Evolutionary conservation across 306 rosid species (phyloP).

Genomic region (Cucurbita moschata): DNA sequence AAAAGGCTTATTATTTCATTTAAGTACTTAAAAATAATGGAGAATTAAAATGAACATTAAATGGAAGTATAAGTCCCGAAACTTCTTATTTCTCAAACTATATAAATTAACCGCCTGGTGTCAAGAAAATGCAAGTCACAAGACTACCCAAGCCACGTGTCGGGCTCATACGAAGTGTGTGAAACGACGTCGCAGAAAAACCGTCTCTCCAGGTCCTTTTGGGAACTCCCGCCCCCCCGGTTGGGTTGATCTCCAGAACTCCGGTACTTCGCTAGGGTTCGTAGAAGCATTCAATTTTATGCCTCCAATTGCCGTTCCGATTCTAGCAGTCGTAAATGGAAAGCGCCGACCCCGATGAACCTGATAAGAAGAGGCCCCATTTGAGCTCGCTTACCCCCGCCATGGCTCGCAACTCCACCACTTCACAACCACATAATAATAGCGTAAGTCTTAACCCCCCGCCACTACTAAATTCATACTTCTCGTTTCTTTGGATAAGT

Average conservation of each 20-base stretch:
- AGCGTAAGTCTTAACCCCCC: constrained; percentile 19
- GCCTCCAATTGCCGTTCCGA: constrained; percentile 5
- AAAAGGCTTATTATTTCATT: too few species aligned
- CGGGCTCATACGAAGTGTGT: not conserved
- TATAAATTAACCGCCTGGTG: too few species aligned
- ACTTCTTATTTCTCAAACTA: too few species aligned
- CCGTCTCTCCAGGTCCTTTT: not conserved
- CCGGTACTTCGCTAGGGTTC: constrained; percentile 5
- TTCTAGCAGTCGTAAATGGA: constrained; percentile 39
- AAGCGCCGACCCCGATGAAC: constrained; percentile 46
- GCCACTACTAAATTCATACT: not conserved
- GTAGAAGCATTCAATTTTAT: not conserved
- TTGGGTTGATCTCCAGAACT: not conserved
- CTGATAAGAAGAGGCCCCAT: constrained; percentile 74
- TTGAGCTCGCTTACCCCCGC: constrained; percentile 37
- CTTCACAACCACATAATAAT: constrained; percentile 30
- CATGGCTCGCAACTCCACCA: constrained; percentile 40
- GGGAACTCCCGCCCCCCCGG: not conserved
- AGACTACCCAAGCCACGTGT: not conserved
- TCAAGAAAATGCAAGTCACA: not conserved
- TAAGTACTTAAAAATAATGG: too few species aligned
- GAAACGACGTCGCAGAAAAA: constrained; percentile 5
- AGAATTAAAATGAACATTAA: too few species aligned
- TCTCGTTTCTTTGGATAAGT: not conserved
- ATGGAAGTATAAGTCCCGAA: too few species aligned